Base-by-base conservation (phyloP, 2,329 filamentous ascomycete genomes). In the Ilyonectria robusta region DNA sequence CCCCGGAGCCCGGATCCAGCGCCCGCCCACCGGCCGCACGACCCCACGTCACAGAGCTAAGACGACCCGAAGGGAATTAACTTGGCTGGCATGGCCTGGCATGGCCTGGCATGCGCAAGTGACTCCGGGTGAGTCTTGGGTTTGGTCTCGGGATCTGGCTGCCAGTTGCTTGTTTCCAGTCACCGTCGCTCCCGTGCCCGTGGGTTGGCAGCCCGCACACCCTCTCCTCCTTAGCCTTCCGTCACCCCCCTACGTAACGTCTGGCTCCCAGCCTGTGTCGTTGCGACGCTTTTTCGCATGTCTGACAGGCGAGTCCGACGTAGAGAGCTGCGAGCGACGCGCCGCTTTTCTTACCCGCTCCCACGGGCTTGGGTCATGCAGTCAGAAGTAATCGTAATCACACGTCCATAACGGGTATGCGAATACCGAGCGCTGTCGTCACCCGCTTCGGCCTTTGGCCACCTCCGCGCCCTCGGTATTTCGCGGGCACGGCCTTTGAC, bases 311-410 rank as follows among this genome's bases (percentile, higher is more conserved):
- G 56, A 47, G 26, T 6, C 23, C 40, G 23, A 33, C 11, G 11
- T 17, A 11, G 21, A 40, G 15, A 11, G 11, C 10, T 55, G 10
- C 11, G 8, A 7, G 21, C 19, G 17, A 53, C 35, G 8, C 21
- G 33, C n/a, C 13, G n/a, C 13, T n/a, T 40, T 51, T 50, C 46
- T 62, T 48, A 62, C 57, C 62, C 57, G 53, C 35, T 51, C 47
- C 63, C 63, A 21, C 53, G 57, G 57, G 57, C 57, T 50, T 65
- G 63, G 63, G 57, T 57, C 63, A 65, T 60, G 62, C 62, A 57
- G 60, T n/a, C 40, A 50, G 9, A 33, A 54, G 59, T 35, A 37
- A 44, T 42, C 40, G 40, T 42, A 42, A 42, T 42, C 40, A n/a
- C 15, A 8, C 40, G 15, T 42, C 40, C 55, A 19, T 9, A 31